Conservation (phyloP, 805 yeast genomes). For the Naumovozyma castellii region DNA sequence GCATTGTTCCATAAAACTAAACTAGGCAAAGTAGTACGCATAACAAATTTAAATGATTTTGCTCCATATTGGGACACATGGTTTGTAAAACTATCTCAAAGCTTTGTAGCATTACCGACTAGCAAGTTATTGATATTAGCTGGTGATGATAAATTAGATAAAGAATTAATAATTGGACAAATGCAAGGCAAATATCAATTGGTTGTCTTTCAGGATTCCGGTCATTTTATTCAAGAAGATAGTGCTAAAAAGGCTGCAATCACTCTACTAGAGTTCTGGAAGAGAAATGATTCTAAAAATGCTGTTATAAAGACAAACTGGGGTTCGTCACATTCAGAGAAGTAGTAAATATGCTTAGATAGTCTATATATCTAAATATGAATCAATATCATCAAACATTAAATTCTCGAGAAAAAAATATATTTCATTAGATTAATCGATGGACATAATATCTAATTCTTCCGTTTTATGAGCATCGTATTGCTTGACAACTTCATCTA, state of each 20-base stretch:
- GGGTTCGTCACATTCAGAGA: constrained; percentile 27
- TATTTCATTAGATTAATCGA: constrained; percentile 23
- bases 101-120: constrained; percentile 40
- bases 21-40: constrained; percentile 42
- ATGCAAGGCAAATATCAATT: constrained; percentile 97
- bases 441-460: constrained; percentile 24
- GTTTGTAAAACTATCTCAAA: constrained; percentile 61
- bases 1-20: constrained; percentile 36
- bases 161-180: constrained; percentile 81
- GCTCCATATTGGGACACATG: constrained; percentile 69
- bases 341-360: no score
- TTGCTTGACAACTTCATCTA: constrained; percentile 67
- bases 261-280: constrained; percentile 40
- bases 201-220: constrained; percentile 69
- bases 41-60: constrained; percentile 52
- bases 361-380: no score
- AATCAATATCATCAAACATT: no score
- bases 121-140: constrained; percentile 74
- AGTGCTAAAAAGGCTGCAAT: constrained; percentile 58
- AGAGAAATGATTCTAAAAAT: constrained; percentile 31
- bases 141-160: constrained; percentile 83
- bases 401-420: no score
- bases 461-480: constrained; percentile 31
- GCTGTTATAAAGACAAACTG: constrained; percentile 33
- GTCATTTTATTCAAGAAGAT: constrained; percentile 96